Base-by-base conservation (phyloP, 371 early-diverging fungal species). In the Rhizomucor miehei region DNA sequence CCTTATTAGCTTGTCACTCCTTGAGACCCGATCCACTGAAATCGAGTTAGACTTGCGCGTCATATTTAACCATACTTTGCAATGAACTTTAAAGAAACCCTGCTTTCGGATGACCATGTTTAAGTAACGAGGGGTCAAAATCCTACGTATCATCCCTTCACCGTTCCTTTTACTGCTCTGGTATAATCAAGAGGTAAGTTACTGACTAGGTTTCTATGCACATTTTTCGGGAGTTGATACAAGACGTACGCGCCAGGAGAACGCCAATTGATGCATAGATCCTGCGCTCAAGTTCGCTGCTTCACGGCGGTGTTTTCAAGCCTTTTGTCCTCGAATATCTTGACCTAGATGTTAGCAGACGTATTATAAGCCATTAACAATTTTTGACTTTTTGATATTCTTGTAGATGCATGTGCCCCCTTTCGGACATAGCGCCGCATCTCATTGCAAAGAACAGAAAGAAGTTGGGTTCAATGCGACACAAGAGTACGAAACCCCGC, bases 51-150 rank as follows among this genome's bases (percentile, higher is more conserved):
- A 36, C 35, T 47, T 65, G 14, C 21, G 37, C 6, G 52, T 57
- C 8, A 54, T 65, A 5, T 65, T 82, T 56, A 60, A 76, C 39
- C 75, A 0, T 53, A 65, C 35, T 62, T 62, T 34, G 39, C 56
- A 1, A 52, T 55, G 19, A 61, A 56, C 13, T 57, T 59, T 17
- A 46, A 56, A 8, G 63, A 66, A 17, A 47, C 54, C 25, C 19
- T 21, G 6, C 65, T 93, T 17, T 85, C 85, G 25, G 97, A 96
- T 61, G 97, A 97, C 64, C 97, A 95, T 96, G 1, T 97, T 97
- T 68, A 23, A 85, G 40, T 47, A 74, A 19, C 75, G 80, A 20
- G 88, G 89, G 14, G 92, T 94, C 3, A 89, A 89, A 4, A 78
- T 94, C 40, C 70, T 94, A 21, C 97, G 94, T 66, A 56, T 92